These are phyloP conservation scores for Penicillium crustosum DNA, from an alignment of 2,329 filamentous ascomycete genomes.

Conservation along the genomic window DNA sequence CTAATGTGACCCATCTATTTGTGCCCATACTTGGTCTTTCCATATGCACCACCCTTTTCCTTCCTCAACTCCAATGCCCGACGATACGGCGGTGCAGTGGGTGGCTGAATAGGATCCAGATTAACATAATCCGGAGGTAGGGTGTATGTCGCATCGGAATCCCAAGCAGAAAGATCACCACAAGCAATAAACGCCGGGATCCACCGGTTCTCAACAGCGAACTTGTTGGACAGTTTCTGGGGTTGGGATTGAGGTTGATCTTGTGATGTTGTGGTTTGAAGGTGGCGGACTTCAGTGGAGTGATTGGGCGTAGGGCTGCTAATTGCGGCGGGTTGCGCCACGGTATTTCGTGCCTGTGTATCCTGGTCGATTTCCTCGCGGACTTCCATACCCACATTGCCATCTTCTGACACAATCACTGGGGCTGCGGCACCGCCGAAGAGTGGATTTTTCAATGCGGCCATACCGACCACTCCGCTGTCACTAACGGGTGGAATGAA, in stretches of 20 bases:
- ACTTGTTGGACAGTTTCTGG: conserved; percentile 27
- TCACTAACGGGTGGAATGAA: conserved; percentile 68
- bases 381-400: conserved; percentile 39
- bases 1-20: conserved; percentile 24
- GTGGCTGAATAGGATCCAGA: conserved; percentile 89
- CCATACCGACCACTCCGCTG: conserved; percentile 50
- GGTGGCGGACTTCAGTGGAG: conserved; percentile 24
- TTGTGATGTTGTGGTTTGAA: conserved; percentile 44
- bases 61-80: conserved; percentile 82
- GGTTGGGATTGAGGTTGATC: conserved; percentile 18
- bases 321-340: conserved; percentile 3
- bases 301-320: conserved; percentile 17
- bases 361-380: conserved; percentile 45
- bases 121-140: conserved; percentile 83
- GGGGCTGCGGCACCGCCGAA: conserved; percentile 41
- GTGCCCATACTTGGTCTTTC: conserved; percentile 60
- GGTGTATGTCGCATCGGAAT: conserved; percentile 91
- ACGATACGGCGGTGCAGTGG: conserved; percentile 93
- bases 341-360: conserved; percentile 12
- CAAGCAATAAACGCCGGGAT: conserved; percentile 97
- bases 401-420: conserved; percentile 28
- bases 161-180: conserved; percentile 89
- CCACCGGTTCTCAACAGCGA: conserved; percentile 62
- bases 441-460: conserved; percentile 39
- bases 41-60: conserved; percentile 71